Percentiles rank a stretch among this genome's conserved stretches.
phyloP scores from a whole-genome alignment of 75 land plant genomes.

The Picea glauca region DNA sequence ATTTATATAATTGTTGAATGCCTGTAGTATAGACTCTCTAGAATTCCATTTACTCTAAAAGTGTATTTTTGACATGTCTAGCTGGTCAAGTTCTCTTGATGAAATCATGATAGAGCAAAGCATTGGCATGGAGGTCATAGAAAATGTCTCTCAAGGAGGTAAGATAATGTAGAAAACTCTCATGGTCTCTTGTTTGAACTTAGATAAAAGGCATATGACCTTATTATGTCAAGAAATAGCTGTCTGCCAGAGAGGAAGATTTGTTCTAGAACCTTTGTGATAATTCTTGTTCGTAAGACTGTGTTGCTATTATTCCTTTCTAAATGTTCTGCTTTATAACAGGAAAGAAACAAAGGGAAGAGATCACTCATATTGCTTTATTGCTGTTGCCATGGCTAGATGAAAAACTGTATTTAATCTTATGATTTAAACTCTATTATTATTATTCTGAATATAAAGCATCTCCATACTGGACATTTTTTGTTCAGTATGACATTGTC shows the following conservation, averaged over 20 bases:
- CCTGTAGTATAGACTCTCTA: not conserved
- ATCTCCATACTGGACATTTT: not conserved
- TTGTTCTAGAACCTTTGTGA: too few species aligned
- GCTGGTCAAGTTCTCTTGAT: not conserved
- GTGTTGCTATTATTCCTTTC: not conserved
- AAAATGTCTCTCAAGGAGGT: not conserved
- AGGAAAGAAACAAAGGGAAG: not conserved
- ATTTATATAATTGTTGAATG: not conserved
- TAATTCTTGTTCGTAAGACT: not conserved
- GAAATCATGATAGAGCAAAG: not conserved
- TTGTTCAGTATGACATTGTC: not conserved
- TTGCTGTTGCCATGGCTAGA: not conserved
- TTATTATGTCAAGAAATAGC: not conserved
- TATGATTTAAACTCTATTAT: not conserved
- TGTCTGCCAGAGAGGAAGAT: not conserved
- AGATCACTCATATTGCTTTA: not conserved
- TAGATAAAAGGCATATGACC: not conserved
- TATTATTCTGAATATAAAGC: not conserved
- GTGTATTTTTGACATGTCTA: not conserved
- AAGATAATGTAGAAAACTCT: not conserved
- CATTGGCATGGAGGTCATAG: not conserved
- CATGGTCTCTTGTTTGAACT: not conserved
- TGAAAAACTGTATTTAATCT: not conserved
- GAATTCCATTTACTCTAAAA: not conserved
- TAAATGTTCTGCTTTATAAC: not conserved